These are phyloP conservation scores for Metschnikowia lachancei DNA, from an alignment of 805 yeast genomes.

Conservation along the genomic window DNA sequence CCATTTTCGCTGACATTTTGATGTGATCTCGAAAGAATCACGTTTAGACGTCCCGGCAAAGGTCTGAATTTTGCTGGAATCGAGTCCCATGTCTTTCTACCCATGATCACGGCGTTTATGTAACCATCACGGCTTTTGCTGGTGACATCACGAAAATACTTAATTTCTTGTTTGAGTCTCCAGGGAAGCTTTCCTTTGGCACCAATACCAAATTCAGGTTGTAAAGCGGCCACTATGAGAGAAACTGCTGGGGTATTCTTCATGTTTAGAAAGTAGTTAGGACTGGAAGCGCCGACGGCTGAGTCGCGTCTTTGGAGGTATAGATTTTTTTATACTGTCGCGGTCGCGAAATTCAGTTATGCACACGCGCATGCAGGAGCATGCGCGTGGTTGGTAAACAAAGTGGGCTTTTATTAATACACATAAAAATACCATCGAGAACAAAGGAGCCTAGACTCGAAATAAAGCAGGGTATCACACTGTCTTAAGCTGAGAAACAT, in stretches of 20 bases:
- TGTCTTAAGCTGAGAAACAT: constrained; percentile 7
- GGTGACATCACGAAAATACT: constrained; percentile 77
- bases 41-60: constrained; percentile 67
- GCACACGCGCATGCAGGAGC: constrained; percentile 6
- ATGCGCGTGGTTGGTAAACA: constrained; percentile 5
- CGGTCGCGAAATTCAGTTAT: not conserved
- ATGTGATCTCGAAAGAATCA: constrained; percentile 60
- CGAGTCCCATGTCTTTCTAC: constrained; percentile 93
- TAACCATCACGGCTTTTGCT: constrained; percentile 34
- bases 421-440: constrained; percentile 5
- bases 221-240: constrained; percentile 80
- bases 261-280: constrained; percentile 3
- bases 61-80: constrained; percentile 86
- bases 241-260: constrained; percentile 24
- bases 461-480: constrained; percentile 7
- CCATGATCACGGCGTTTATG: constrained; percentile 87
- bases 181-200: constrained; percentile 80
- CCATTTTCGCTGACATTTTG: constrained; percentile 22
- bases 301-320: not conserved
- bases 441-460: constrained; percentile 4
- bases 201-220: constrained; percentile 85
- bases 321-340: not conserved
- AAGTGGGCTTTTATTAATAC: constrained; percentile 12
- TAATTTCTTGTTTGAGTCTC: constrained; percentile 81
- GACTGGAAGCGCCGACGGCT: not conserved